Conservation (phyloP, 2,329 filamentous ascomycete genomes). For the Fusarium subglutinans region DNA sequence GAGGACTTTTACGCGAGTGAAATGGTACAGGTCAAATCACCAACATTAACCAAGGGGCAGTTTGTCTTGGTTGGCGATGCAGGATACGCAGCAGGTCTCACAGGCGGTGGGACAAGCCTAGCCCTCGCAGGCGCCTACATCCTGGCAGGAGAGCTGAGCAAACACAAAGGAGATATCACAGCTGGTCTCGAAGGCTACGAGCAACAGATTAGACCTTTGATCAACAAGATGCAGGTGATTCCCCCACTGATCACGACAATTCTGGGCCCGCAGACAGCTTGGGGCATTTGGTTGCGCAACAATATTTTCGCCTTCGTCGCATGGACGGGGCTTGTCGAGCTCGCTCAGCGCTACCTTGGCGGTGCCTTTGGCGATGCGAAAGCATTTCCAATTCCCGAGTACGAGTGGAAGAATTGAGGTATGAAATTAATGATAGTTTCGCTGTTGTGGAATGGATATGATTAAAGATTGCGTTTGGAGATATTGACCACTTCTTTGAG, state of each 20-base stretch:
- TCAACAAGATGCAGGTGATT: slow-evolving; percentile 48
- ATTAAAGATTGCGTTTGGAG: too few relatives aligned
- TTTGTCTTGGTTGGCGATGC: slow-evolving; percentile 63
- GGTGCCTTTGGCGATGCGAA: slow-evolving; percentile 26
- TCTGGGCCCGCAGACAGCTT: slow-evolving; percentile 55
- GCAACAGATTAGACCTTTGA: slow-evolving; percentile 51
- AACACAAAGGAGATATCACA: slow-evolving; percentile 38
- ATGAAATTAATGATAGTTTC: too few relatives aligned
- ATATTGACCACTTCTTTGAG: too few relatives aligned
- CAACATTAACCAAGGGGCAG: slow-evolving; percentile 50
- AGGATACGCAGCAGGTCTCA: slow-evolving; percentile 55
- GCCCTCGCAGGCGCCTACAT: slow-evolving; percentile 60
- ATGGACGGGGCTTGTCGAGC: slow-evolving; percentile 47
- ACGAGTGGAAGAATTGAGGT: slow-evolving; percentile 37
- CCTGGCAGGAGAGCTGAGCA: slow-evolving; percentile 57
- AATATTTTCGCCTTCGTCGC: slow-evolving; percentile 51
- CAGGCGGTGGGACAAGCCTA: slow-evolving; percentile 58
- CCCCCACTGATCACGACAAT: slow-evolving; percentile 47
- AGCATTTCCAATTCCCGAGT: slow-evolving; percentile 50
- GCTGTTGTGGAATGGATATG: too few relatives aligned
- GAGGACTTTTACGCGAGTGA: slow-evolving; percentile 58
- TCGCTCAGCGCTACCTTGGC: slow-evolving; percentile 43
- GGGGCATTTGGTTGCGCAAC: slow-evolving; percentile 58
- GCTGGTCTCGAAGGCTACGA: slow-evolving; percentile 54
- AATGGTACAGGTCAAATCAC: slow-evolving; percentile 55